Conservation (phyloP, 116 monocot genomes). For the Dioscorea cayenensis region DNA sequence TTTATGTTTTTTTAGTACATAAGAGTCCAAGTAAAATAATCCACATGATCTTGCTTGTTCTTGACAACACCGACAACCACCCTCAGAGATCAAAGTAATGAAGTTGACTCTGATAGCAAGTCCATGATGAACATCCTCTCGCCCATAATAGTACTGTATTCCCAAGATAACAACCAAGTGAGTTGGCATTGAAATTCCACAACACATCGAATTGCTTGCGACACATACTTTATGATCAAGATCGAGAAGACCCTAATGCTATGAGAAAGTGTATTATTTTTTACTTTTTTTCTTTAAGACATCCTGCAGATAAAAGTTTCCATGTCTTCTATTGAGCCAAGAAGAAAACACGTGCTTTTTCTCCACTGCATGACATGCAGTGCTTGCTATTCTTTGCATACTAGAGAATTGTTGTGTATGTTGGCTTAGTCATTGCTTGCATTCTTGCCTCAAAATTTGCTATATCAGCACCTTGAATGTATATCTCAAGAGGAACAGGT, state of each 20-base stretch:
- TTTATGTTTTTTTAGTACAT: no score
- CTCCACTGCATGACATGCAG: constrained; percentile 66
- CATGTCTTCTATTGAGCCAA: constrained; percentile 58
- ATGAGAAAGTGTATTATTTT: constrained; percentile 59
- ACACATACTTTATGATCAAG: no score
- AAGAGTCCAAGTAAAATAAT: constrained; percentile 84
- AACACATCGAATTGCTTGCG: no score
- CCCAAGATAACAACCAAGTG: constrained; percentile 98
- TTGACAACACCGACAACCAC: constrained; percentile 63
- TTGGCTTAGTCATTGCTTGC: no score
- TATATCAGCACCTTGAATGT: no score
- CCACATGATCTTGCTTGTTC: constrained; percentile 73
- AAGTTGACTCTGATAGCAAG: constrained; percentile 92
- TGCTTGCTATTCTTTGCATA: constrained; percentile 92
- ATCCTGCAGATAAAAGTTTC: constrained; percentile 40
- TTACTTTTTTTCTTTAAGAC: constrained; percentile 62
- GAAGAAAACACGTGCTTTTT: constrained; percentile 59
- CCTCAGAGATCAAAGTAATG: constrained; percentile 92
- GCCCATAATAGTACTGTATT: constrained; percentile 92
- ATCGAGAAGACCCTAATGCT: no score
- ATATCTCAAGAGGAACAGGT: no score
- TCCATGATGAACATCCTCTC: constrained; percentile 91
- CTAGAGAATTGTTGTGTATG: constrained; percentile 83
- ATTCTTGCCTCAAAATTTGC: no score
- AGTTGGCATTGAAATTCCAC: no score